These are phyloP conservation scores for Shiraia sp. DNA, from an alignment of 2,329 filamentous ascomycete genomes.

Conservation along the genomic window DNA sequence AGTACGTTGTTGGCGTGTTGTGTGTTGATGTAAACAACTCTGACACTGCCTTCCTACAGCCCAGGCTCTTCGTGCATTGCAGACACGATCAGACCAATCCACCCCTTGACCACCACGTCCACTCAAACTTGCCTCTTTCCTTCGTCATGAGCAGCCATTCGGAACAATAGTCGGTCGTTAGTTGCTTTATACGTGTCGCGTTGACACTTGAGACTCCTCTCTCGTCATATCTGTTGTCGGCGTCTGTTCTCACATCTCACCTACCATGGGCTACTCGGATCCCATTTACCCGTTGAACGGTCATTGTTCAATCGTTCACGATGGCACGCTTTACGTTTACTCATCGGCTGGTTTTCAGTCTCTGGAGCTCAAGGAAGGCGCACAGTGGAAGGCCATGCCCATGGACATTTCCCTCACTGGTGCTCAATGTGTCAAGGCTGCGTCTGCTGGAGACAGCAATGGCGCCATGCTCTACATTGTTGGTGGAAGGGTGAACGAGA, in stretches of 20 bases:
- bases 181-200: constrained; percentile 20
- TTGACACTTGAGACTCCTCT: constrained; percentile 19
- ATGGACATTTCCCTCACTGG: constrained; percentile 73
- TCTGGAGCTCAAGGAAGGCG: constrained; percentile 68
- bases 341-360: constrained; percentile 76
- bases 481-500: constrained; percentile 62
- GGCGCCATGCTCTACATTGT: constrained; percentile 82
- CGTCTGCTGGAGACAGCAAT: constrained; percentile 62
- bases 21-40: constrained; percentile 17
- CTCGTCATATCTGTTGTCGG: constrained; percentile 15
- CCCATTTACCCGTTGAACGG: constrained; percentile 72
- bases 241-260: constrained; percentile 14
- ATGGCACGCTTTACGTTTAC: constrained; percentile 84
- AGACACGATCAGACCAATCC: constrained; percentile 9
- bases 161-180: constrained; percentile 22
- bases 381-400: constrained; percentile 69
- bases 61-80: constrained; percentile 7
- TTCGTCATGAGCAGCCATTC: constrained; percentile 38
- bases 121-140: no score
- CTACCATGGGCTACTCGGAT: constrained; percentile 70
- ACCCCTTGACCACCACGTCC: not conserved
- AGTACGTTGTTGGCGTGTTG: constrained; percentile 22
- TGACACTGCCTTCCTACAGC: constrained; percentile 21
- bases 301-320: constrained; percentile 79
- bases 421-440: constrained; percentile 75